phyloP scores from a whole-genome alignment of 2,329 filamentous ascomycete species.

The Alternaria angustiovoidea region DNA sequence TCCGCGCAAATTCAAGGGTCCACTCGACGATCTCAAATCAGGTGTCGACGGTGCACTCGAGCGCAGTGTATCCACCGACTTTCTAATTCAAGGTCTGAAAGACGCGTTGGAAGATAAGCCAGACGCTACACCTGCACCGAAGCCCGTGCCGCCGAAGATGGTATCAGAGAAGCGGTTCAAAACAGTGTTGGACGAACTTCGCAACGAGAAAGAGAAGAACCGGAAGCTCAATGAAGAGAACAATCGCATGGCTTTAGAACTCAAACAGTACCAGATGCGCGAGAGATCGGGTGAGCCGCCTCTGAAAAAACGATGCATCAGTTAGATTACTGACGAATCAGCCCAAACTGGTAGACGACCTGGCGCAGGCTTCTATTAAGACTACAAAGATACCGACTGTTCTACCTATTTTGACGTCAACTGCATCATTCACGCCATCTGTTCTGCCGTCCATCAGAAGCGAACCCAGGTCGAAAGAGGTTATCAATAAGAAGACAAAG shows the following conservation, averaged over 20 bases:
- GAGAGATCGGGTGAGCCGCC: background rate
- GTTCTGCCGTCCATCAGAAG: background rate
- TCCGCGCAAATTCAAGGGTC: slow-evolving; percentile 25
- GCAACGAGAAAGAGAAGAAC: slow-evolving; percentile 20
- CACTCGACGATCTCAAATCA: slow-evolving; percentile 25
- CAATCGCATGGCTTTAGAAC: slow-evolving; percentile 22
- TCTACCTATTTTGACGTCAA: background rate
- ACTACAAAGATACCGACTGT: background rate
- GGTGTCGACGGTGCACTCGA: slow-evolving; percentile 22
- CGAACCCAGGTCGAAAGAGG: background rate
- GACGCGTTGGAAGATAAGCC: slow-evolving; percentile 20
- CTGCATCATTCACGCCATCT: background rate
- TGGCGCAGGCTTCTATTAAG: background rate
- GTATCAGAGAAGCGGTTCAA: slow-evolving; percentile 23
- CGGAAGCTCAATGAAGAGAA: slow-evolving; percentile 33
- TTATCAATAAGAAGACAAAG: background rate
- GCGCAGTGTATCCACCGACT: slow-evolving; percentile 16
- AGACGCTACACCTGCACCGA: slow-evolving; percentile 10
- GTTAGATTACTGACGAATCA: background rate
- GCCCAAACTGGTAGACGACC: background rate
- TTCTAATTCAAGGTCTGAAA: slow-evolving; percentile 12
- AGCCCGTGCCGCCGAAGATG: slow-evolving; percentile 20
- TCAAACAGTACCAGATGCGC: slow-evolving; percentile 23
- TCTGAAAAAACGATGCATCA: background rate
- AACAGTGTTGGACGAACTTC: slow-evolving; percentile 22